These are phyloP conservation scores for Phaseolus lunatus DNA, from an alignment of 306 rosid species.

Conservation along the genomic window DNA sequence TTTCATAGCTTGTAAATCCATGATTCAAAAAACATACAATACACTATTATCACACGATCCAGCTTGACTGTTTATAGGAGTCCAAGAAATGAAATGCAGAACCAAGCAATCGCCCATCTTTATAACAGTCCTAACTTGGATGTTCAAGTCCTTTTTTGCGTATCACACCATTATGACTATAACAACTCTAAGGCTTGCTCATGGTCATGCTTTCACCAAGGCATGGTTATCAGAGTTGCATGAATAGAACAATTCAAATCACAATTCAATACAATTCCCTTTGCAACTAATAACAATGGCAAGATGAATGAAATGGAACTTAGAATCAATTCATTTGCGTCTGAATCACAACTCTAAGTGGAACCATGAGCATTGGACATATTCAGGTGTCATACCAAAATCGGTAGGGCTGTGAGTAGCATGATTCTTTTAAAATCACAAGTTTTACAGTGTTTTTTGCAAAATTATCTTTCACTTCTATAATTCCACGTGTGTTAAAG, in stretches of 20 bases:
- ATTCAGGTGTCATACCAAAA: neutral
- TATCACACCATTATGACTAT: neutral
- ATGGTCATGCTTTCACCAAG: neutral
- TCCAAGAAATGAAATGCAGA: neutral
- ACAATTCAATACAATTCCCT: neutral
- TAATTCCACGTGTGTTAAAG: neutral
- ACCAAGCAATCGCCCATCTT: neutral
- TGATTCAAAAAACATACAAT: constrained; percentile 27
- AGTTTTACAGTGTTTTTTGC: neutral
- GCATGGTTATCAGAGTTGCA: neutral
- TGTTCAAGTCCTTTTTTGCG: neutral
- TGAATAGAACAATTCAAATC: neutral
- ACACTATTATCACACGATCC: neutral
- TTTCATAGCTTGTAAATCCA: constrained; percentile 4
- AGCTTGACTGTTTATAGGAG: constrained; percentile 11
- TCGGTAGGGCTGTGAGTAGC: neutral
- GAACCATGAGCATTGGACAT: neutral
- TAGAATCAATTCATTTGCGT: neutral
- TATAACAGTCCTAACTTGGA: neutral
- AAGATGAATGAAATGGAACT: neutral
- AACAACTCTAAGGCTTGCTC: neutral
- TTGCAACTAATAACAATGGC: neutral
- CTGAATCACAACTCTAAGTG: neutral
- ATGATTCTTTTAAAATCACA: neutral
- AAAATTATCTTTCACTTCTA: neutral